phyloP scores from a whole-genome alignment of 108 stramenopile genomes.

The Seminavis robusta region DNA sequence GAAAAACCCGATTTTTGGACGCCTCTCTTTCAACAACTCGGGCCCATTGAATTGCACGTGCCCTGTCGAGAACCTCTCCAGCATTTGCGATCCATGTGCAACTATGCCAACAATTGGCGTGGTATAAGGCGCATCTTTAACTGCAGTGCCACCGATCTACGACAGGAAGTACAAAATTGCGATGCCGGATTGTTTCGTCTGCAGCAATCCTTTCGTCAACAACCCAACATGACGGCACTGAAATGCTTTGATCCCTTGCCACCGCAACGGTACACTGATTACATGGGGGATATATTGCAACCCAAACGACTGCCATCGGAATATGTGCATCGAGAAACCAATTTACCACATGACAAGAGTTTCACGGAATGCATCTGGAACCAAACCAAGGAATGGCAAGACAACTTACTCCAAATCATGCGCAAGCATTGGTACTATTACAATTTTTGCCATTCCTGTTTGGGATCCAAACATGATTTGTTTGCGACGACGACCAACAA shows the following conservation, averaged over 20 bases:
- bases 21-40: background rate
- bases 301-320: slow-evolving; percentile 7
- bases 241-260: slow-evolving; percentile 19
- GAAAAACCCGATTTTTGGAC: background rate
- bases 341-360: slow-evolving; percentile 7
- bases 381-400: too few relatives aligned
- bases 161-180: too few relatives aligned
- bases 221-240: background rate
- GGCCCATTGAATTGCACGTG: slow-evolving; percentile 33
- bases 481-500: too few relatives aligned
- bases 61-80: slow-evolving; percentile 40
- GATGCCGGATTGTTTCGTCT: background rate
- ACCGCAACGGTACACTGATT: slow-evolving; percentile 3
- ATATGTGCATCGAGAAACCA: slow-evolving; percentile 13
- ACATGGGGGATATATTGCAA: slow-evolving; percentile 13
- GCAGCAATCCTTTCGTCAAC: too few relatives aligned
- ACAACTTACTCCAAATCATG: too few relatives aligned
- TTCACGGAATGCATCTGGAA: too few relatives aligned
- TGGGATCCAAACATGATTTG: too few relatives aligned
- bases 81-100: slow-evolving; percentile 39
- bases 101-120: too few relatives aligned
- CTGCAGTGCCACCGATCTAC: too few relatives aligned
- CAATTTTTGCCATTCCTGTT: too few relatives aligned
- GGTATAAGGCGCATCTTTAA: too few relatives aligned
- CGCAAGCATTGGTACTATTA: too few relatives aligned